Base-by-base conservation (phyloP, 768 basidiomycete species). In the Leccinum imitatum region DNA sequence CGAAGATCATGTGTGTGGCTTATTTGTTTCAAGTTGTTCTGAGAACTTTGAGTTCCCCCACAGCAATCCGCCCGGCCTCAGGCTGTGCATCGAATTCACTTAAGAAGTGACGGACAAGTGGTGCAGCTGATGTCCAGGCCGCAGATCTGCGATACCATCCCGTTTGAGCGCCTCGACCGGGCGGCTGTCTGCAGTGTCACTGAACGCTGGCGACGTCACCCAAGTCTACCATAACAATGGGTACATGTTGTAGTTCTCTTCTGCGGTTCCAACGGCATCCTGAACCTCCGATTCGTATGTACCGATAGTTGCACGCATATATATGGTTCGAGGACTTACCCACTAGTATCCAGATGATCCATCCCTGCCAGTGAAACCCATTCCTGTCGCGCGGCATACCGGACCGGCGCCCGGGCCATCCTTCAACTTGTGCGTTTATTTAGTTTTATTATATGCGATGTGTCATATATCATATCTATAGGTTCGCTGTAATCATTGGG, bases 401-500 rank as follows among this genome's bases (percentile, higher is more conserved):
- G 25, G 25, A 25, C 15, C 1, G 23, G 25, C 25, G 17, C 30
- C 30, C 27, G 8, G 27, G 27, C 13, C 25, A 33, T 19, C 10
- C n/a, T 11, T 44, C 44, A 44, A 44, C 10, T 19, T 44, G 44
- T 44, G 10, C 13, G 23, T 33, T 33, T 14, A 17, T 33, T 10
- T 31, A 21, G 11, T 33, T 31, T 0, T 33, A 33, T 33, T 10
- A 7, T 13, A 6, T 31, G 9, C 5, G 44, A 44, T 14, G 33
- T 31, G 7, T 31, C 0, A 33, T 52, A 31, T 33, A 52, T 33
- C 2, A 17, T 52, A 33, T 11, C 30, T 14, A 3, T 14, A 33
- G 51, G 51, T 76, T 78, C 15, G 78, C 78, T 7, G 69, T 82
- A 23, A 69, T 80, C 55, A 77, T 82, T 37, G 80, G 79, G 11